Evolutionary conservation across 345 rosid species (phyloP).

Genomic region (Brassica juncea): DNA sequence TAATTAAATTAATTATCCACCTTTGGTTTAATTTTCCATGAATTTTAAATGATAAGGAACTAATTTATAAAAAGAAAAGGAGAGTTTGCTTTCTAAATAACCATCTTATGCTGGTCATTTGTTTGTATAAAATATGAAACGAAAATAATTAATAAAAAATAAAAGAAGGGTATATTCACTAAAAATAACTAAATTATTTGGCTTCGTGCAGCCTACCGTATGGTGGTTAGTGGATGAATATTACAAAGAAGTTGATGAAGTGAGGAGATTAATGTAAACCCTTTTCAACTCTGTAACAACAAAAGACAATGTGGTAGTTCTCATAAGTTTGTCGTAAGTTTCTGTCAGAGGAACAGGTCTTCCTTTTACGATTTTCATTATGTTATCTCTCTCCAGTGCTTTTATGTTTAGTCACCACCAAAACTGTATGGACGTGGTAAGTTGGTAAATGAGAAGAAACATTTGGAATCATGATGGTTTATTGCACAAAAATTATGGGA

Average conservation of each 20-base stretch:
- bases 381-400: background rate
- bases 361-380: background rate
- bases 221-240: slow-evolving; percentile 35
- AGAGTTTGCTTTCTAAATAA: background rate
- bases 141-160: too few species aligned
- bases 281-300: slow-evolving; percentile 25
- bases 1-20: slow-evolving; percentile 25
- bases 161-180: background rate
- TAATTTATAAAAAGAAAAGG: background rate
- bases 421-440: background rate
- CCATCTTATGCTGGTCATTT: background rate
- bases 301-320: slow-evolving; percentile 17
- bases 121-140: background rate
- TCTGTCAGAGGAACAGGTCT: background rate
- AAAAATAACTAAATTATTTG: background rate
- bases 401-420: slow-evolving; percentile 4
- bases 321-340: slow-evolving; percentile 10
- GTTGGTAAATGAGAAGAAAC: background rate
- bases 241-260: slow-evolving; percentile 16
- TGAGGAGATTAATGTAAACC: slow-evolving; percentile 22
- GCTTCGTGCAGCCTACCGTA: slow-evolving; percentile 32
- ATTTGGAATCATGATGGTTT: background rate
- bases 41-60: background rate
- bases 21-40: background rate
- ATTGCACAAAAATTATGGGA: background rate